These are phyloP conservation scores for Calonectria multiphialidica DNA, from an alignment of 2,329 filamentous ascomycete genomes.

Conservation along the genomic window DNA sequence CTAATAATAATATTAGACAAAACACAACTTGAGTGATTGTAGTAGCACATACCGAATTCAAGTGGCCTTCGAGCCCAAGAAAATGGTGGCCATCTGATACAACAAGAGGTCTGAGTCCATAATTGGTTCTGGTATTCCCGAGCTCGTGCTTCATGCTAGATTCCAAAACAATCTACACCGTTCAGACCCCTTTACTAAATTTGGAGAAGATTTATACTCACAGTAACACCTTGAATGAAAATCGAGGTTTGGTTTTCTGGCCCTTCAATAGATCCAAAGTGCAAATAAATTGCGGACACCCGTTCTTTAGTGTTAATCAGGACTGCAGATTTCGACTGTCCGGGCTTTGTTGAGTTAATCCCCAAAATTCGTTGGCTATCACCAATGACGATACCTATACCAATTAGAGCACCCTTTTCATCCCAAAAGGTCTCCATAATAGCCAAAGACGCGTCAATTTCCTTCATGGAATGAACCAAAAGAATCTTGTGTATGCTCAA, in stretches of 20 bases:
- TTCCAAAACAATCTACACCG: not conserved
- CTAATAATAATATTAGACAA: not conserved
- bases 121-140: not conserved
- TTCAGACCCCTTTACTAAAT: not conserved
- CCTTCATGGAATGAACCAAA: slow-evolving; percentile 7
- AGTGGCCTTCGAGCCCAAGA: slow-evolving; percentile 5
- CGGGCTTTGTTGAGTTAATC: not conserved
- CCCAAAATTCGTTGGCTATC: slow-evolving; percentile 8
- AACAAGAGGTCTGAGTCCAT: not conserved
- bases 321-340: not conserved
- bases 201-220: not conserved
- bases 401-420: not conserved
- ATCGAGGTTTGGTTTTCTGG: not conserved
- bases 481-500: not conserved
- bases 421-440: slow-evolving; percentile 15
- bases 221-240: not conserved
- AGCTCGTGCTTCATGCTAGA: not conserved
- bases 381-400: slow-evolving; percentile 2
- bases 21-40: not conserved
- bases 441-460: not conserved
- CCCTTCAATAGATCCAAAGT: not conserved
- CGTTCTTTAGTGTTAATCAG: not conserved
- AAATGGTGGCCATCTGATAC: not conserved
- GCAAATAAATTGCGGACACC: slow-evolving; percentile 2
- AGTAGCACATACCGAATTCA: not conserved